These are phyloP conservation scores for Leccinellum rugosiceps DNA, from an alignment of 768 basidiomycete species.

Conservation along the genomic window DNA sequence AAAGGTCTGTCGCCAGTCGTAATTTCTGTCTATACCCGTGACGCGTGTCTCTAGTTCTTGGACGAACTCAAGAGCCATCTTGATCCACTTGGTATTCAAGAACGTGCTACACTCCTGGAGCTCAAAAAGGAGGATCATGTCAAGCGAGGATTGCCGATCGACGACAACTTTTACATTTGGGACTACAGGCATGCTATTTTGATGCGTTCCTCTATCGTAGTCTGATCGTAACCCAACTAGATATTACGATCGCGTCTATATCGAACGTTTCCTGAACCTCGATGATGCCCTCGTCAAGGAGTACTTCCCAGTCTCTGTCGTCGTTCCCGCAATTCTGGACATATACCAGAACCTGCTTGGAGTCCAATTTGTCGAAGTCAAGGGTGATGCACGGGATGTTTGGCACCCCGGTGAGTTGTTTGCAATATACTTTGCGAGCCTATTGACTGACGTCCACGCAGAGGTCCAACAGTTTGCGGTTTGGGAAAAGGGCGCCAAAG, in stretches of 20 bases:
- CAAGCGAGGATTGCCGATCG: slow-evolving; percentile 31
- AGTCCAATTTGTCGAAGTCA: slow-evolving; percentile 55
- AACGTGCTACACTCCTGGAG: slow-evolving; percentile 61
- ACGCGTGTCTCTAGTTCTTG: slow-evolving; percentile 54
- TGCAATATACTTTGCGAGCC: neutral
- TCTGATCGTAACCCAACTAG: slow-evolving; percentile 1
- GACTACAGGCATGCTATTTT: slow-evolving; percentile 60
- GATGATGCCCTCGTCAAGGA: slow-evolving; percentile 79
- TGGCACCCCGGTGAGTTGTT: slow-evolving; percentile 71
- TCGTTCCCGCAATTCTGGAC: slow-evolving; percentile 73
- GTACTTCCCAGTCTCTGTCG: slow-evolving; percentile 81
- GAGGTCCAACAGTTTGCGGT: slow-evolving; percentile 82
- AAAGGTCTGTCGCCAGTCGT: slow-evolving; percentile 38
- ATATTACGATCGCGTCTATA: slow-evolving; percentile 35
- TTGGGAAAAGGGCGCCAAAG: slow-evolving; percentile 74
- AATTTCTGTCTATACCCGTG: neutral
- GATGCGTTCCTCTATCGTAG: neutral
- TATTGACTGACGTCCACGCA: slow-evolving; percentile 15
- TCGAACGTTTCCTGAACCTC: slow-evolving; percentile 61
- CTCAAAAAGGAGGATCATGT: slow-evolving; percentile 73
- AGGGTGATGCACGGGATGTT: slow-evolving; percentile 53
- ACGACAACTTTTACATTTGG: slow-evolving; percentile 78
- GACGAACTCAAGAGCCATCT: slow-evolving; percentile 72
- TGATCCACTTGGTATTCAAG: slow-evolving; percentile 65
- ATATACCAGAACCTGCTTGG: slow-evolving; percentile 81